Percentiles rank a stretch among this genome's conserved stretches.
phyloP scores from a whole-genome alignment of 768 basidiomycete genomes.

The Arthromyces matolae region DNA sequence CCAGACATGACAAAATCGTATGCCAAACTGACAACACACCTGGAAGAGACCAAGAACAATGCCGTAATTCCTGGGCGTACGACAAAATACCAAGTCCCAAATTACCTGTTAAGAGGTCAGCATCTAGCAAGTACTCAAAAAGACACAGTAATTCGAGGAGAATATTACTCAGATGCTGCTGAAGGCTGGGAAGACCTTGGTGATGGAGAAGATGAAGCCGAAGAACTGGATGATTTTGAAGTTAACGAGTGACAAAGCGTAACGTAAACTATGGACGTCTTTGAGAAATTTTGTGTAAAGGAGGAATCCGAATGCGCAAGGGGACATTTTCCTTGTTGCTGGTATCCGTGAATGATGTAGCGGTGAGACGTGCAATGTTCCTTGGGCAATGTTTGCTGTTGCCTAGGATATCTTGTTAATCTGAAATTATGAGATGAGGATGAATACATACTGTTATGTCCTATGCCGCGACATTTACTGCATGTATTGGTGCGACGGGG shows the following conservation, averaged over 20 bases:
- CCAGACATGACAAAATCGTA: conserved; percentile 25
- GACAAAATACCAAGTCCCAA: neutral
- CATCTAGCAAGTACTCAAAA: conserved; percentile 13
- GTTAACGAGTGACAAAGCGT: too few relatives aligned
- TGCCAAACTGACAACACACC: neutral
- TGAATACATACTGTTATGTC: neutral
- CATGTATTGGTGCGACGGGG: neutral
- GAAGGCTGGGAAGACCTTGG: neutral
- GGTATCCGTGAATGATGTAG: too few relatives aligned
- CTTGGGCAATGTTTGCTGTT: neutral
- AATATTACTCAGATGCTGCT: neutral
- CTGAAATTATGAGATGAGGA: neutral
- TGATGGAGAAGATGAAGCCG: too few relatives aligned
- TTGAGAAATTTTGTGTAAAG: too few relatives aligned
- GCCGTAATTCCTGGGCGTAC: neutral
- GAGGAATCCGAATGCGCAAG: too few relatives aligned
- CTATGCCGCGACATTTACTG: neutral
- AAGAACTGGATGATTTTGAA: too few relatives aligned
- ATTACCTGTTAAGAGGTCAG: neutral
- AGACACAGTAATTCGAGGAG: neutral
- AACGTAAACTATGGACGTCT: too few relatives aligned
- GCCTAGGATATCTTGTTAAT: neutral
- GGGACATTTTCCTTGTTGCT: too few relatives aligned
- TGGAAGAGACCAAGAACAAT: neutral
- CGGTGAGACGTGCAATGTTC: too few relatives aligned